Conservation (phyloP, 805 yeast genomes). For the Sungouiozyma intestinalis region DNA sequence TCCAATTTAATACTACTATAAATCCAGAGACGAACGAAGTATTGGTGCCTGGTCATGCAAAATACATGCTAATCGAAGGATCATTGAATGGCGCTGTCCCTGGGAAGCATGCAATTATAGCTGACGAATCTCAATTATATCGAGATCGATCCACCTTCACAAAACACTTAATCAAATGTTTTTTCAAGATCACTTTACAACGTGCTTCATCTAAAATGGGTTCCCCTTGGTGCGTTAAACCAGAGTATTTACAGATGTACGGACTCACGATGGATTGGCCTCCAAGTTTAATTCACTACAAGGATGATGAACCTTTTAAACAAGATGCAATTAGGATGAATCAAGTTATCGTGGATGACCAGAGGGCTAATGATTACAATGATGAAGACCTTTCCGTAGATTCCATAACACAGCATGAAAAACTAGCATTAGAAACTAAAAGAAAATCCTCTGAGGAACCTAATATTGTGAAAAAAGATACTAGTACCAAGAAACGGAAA, state of each 20-base stretch:
- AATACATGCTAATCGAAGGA: constrained; percentile 59
- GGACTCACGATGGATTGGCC: constrained; percentile 29
- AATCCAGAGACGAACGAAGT: constrained; percentile 29
- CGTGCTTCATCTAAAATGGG: constrained; percentile 75
- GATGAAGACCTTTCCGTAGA: neutral
- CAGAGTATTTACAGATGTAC: constrained; percentile 39
- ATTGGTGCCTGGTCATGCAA: constrained; percentile 43
- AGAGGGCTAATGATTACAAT: neutral
- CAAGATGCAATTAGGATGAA: neutral
- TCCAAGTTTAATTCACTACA: constrained; percentile 19
- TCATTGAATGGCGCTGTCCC: constrained; percentile 16
- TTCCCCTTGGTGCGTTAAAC: constrained; percentile 92
- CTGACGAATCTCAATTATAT: constrained; percentile 61
- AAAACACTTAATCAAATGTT: constrained; percentile 81
- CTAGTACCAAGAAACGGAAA: neutral
- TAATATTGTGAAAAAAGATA: neutral
- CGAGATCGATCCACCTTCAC: constrained; percentile 84
- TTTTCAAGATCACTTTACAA: constrained; percentile 59
- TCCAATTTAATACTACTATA: constrained; percentile 49
- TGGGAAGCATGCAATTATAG: constrained; percentile 49
- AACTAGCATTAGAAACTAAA: neutral
- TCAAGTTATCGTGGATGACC: neutral
- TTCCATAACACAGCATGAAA: neutral
- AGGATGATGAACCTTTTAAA: constrained; percentile 20
- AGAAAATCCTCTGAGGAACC: constrained; percentile 1